Base-by-base conservation (phyloP, 2,329 filamentous ascomycete genomes). In the Coleophoma eucalyptorum region DNA sequence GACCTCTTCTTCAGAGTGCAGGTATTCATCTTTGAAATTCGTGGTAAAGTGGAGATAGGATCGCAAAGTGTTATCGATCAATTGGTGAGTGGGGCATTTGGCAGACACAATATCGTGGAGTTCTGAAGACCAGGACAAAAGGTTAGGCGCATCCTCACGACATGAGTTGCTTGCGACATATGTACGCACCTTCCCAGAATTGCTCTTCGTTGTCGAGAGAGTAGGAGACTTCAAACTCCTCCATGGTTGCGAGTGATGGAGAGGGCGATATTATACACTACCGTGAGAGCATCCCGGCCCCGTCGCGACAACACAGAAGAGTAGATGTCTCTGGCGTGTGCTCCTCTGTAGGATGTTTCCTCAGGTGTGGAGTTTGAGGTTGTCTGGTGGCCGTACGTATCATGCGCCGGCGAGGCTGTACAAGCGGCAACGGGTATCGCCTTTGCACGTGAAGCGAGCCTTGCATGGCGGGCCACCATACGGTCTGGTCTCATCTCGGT, bases 51-150 rank as follows among this genome's bases (percentile, higher is more conserved):
- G 80, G 52, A 99, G 78, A 80, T 92, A 99, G 41, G 82, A 79
- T 59, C 94, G 89, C 58, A 99, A 77, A 55, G 87, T 81, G 69
- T 96, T 86, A 72, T 99, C 94, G 68, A 97, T 88, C 52, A 76
- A 70, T 62, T 83, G 80, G 68, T 87, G 80, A 12, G 63, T 77
- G 49, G 77, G 72, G 68, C 80, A 86, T 60, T 73, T 72, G 48
- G 73, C 72, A 49, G 77, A 78, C 56, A 87, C 74, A 61, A 87
- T 85, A 53, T 81, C 77, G 63, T 87, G 80, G 63, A 89, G 78
- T 69, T 86, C 86, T 89, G 60, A 44, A 54, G 40, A n/a, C 13
- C 5, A 31, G 32, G 12, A 13, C 37, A 40, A 40, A 18, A 19
- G 18, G 40, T 42, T 42, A 42, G 40, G 12, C 40, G 21, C 19